Base-by-base conservation (phyloP, 345 rosid genomes). In the Boechera stricta region DNA sequence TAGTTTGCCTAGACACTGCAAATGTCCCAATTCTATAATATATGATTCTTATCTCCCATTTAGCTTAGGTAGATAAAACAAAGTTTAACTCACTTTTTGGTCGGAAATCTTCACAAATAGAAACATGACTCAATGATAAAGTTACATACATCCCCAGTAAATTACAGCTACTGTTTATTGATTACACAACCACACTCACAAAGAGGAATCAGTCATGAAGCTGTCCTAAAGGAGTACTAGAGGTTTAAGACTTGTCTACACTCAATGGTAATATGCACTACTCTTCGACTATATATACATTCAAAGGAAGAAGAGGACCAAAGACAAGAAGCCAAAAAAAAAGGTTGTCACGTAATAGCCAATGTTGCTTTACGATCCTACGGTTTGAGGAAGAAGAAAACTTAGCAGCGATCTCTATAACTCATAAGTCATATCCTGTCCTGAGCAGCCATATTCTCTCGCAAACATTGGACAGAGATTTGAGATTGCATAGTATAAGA, bases 401-500 rank as follows among this genome's bases (percentile, higher is more conserved):
- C 48, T 74, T 56, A 77, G 81, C 16, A 80, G 66, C 28, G 70
- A 18, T 28, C 57, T 7, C 75, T 60, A 49, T 21, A 21, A 84
- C 82, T 73, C 72, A 77, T 21, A 21, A 84, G 81, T 73, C 72
- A 77, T 38, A 68, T 72, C 69, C 56, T 73, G 79, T 82, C 73
- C 31, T 64, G 84, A 58, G 82, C 84, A 26, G 98, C 97, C 97
- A 21, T 21, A 94, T 90, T 87, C 97, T 84, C 84, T 92, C 94
- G 0, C 91, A 94, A 49, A 92, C 90, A 80, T 85, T 92, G n/a
- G 92, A 84, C 77, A 94, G 68, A 9, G 97, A 90, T 76, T 90
- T 90, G 73, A 94, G 94, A 78, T 94, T 94, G 86, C 94, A 89
- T 74, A 84, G 81, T 69, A 94, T 87, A 60, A 94, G 82, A 64